Evolutionary conservation across 805 yeast genomes (phyloP).

Genomic region (Wilhelminamyces savonicus): DNA sequence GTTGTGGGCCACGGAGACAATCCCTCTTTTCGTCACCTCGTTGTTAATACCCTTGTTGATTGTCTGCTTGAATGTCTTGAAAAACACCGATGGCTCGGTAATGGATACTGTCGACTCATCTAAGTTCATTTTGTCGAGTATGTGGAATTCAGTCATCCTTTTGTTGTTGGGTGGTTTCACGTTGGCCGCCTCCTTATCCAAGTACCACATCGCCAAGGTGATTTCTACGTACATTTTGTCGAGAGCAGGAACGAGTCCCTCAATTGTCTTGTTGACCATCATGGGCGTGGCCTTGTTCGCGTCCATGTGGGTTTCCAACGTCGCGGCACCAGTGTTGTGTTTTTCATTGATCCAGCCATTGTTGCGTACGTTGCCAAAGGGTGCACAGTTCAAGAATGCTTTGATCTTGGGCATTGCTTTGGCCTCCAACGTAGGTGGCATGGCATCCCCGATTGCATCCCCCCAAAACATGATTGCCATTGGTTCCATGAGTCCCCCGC

Average conservation of each 20-base stretch:
- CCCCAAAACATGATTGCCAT: conserved; percentile 53
- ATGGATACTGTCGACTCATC: conserved; percentile 40
- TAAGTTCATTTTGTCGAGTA: conserved; percentile 37
- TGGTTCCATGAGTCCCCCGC: conserved; percentile 46
- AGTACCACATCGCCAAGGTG: conserved; percentile 46
- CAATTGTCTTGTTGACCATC: conserved; percentile 40
- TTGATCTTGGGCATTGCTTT: conserved; percentile 43
- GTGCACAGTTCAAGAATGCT: conserved; percentile 34
- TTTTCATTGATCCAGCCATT: conserved; percentile 46
- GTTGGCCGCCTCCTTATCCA: conserved; percentile 49
- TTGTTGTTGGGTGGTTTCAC: conserved; percentile 50
- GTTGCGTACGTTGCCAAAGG: conserved; percentile 38
- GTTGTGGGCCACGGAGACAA: conserved; percentile 93
- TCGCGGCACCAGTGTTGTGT: conserved; percentile 51
- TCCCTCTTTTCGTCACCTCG: conserved; percentile 89
- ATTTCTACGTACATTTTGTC: conserved; percentile 43
- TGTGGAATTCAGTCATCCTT: conserved; percentile 52
- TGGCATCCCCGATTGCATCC: conserved; percentile 50
- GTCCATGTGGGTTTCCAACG: conserved; percentile 55
- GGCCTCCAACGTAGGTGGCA: conserved; percentile 48
- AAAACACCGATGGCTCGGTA: conserved; percentile 41
- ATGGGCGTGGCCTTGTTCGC: conserved; percentile 47
- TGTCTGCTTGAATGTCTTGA: conserved; percentile 65
- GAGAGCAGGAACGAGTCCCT: conserved; percentile 46
- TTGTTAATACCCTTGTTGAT: conserved; percentile 75